Base-by-base conservation (phyloP, 805 yeast species). In the Starmerella asiatica region DNA sequence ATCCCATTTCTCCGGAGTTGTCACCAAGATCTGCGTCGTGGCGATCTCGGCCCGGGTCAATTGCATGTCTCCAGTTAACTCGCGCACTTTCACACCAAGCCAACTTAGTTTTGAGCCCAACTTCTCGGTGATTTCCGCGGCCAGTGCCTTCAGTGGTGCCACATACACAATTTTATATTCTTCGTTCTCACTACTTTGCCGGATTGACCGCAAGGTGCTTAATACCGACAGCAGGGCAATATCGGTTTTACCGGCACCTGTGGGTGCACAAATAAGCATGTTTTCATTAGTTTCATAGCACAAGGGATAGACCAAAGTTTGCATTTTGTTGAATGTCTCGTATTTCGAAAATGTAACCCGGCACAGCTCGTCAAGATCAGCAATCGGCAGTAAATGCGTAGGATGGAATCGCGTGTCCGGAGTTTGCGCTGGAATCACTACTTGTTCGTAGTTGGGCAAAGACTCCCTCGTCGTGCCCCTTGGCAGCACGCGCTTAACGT, bases 231-330 rank as follows among this genome's bases (percentile, higher is more conserved):
- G 62, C 43, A 86, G 60, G 0, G 96, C 96, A 21, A 86, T 88
- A 58, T 86, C 95, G 0, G 96, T 86, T 56, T 86, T 86, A 71
- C 96, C 96, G 5, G 96, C 94, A 68, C 96, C 96, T 0, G 96
- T 86, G 1, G 96, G 96, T 0, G 96, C 95, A 73, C 96, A 86
- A 4, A 86, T 84, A 37, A 86, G 64, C 94, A 91, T 82, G 54
- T 88, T 88, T 53, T 88, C 96, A 57, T 82, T 85, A 4, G 96
- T 79, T 40, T 79, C 75, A 57, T 88, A 91, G 0, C 94, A 97
- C 12, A 86, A 83, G 0, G 94, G 94, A 50, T 68, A 91, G 1
- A 88, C 93, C 45, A 91, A 65, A 15, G 94, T 79, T 60, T 88
- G 98, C 70, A 91, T 80, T 49, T 80, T 71, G 60, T 88, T 88